Percentiles rank a stretch among this genome's conserved stretches.
Conservation (phyloP, 2,329 filamentous ascomycete species). For the Plenodomus biglobosus region DNA sequence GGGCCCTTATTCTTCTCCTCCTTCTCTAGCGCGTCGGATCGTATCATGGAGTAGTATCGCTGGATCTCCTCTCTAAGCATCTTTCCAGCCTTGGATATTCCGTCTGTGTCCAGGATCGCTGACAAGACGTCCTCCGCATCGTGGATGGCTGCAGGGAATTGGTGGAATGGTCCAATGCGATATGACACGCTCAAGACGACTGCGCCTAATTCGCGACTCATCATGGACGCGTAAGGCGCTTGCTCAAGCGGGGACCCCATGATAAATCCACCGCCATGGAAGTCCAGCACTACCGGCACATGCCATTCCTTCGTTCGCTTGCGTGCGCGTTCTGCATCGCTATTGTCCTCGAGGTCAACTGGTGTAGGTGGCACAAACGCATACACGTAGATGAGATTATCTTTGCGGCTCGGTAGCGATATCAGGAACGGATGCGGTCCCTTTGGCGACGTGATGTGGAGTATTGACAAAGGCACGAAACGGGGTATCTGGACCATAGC, state of each 20-base stretch:
- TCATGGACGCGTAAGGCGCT: constrained; percentile 51
- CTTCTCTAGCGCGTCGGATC: constrained; percentile 14
- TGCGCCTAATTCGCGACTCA: constrained; percentile 47
- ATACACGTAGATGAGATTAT: constrained; percentile 44
- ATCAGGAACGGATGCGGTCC: constrained; percentile 48
- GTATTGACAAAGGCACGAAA: constrained; percentile 41
- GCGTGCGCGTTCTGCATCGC: constrained; percentile 17
- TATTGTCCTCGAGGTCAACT: constrained; percentile 29
- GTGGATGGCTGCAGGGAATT: constrained; percentile 52
- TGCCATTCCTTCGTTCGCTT: constrained; percentile 32
- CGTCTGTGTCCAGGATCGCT: constrained; percentile 45
- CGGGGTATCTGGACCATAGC: constrained; percentile 42
- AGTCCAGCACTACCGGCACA: constrained; percentile 47
- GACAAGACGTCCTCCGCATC: constrained; percentile 52
- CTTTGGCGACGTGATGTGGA: constrained; percentile 44
- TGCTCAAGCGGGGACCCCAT: constrained; percentile 49
- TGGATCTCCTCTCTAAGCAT: constrained; percentile 41
- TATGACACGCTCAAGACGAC: constrained; percentile 53
- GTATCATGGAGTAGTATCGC: constrained; percentile 35
- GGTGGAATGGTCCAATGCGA: constrained; percentile 50
- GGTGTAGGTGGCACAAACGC: constrained; percentile 46
- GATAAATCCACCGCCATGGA: constrained; percentile 50
- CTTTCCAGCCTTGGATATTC: constrained; percentile 34
- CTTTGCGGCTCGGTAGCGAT: constrained; percentile 44
- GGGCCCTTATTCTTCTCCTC: constrained; percentile 16